Conservation (phyloP, 2,329 filamentous ascomycete species). For the Coniochaeta hoffmannii region DNA sequence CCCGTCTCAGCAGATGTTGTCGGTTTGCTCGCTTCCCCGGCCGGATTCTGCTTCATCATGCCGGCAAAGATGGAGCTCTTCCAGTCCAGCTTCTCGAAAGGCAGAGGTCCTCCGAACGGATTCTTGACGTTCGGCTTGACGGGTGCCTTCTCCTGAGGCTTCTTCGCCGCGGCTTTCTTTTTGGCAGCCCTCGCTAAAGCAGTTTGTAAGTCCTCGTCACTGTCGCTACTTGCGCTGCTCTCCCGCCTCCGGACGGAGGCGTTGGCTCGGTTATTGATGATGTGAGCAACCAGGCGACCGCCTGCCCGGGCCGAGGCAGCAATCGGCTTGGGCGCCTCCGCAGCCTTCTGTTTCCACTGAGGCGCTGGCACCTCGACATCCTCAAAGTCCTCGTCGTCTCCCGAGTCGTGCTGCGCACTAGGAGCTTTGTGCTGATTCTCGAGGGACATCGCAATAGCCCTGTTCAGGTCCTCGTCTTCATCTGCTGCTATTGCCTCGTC, state of each 20-base stretch:
- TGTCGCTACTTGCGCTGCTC: constrained; percentile 56
- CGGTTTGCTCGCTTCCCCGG: constrained; percentile 8
- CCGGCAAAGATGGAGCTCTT: constrained; percentile 49
- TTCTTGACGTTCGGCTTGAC: constrained; percentile 48
- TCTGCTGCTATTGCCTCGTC: constrained; percentile 22
- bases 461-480: constrained; percentile 59
- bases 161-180: constrained; percentile 38
- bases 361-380: constrained; percentile 38
- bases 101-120: constrained; percentile 70
- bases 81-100: constrained; percentile 80
- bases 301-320: constrained; percentile 27
- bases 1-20: background rate
- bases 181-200: constrained; percentile 65
- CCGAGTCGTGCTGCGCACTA: constrained; percentile 2
- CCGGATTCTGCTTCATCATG: constrained; percentile 27
- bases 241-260: constrained; percentile 45
- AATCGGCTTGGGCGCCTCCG: constrained; percentile 43
- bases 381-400: constrained; percentile 36
- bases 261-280: constrained; percentile 67
- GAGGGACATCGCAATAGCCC: constrained; percentile 80
- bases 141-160: constrained; percentile 21
- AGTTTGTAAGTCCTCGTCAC: constrained; percentile 72
- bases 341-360: constrained; percentile 50
- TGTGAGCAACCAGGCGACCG: constrained; percentile 60
- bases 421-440: constrained; percentile 44